Conservation (phyloP, 352 stramenopile genomes). For the Globisporangium nodosum region DNA sequence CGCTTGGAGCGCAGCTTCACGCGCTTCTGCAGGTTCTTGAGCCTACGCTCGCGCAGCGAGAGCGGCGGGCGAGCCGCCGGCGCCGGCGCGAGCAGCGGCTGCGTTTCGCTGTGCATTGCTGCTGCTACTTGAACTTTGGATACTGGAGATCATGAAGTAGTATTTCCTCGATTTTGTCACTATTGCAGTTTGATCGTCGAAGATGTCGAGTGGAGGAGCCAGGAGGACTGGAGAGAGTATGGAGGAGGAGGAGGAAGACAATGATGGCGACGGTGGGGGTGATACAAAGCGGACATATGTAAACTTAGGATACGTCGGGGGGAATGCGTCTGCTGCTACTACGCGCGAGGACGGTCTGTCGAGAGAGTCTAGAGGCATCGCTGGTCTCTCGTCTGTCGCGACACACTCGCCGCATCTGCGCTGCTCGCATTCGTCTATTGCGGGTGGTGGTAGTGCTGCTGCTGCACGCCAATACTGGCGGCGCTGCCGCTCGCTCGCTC, state of each 20-base stretch:
- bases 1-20: constrained; percentile 57
- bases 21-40: constrained; percentile 40
- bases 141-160: too few relatives aligned
- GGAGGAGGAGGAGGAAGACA: too few relatives aligned
- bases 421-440: neutral
- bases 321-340: neutral
- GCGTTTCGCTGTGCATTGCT: neutral
- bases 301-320: neutral
- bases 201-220: too few relatives aligned
- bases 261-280: too few relatives aligned
- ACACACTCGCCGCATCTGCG: too few relatives aligned
- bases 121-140: neutral
- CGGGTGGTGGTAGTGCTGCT: too few relatives aligned
- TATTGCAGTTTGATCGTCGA: neutral
- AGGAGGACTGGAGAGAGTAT: too few relatives aligned
- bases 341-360: too few relatives aligned
- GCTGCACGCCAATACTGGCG: too few relatives aligned
- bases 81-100: neutral
- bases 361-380: too few relatives aligned
- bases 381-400: too few relatives aligned
- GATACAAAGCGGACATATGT: neutral
- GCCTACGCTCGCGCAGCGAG: constrained; percentile 29
- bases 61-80: constrained; percentile 4
- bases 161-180: neutral
- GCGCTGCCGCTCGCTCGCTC: too few relatives aligned